phyloP scores from a whole-genome alignment of 2,329 filamentous ascomycete species.

The Calonectria honghensis region DNA sequence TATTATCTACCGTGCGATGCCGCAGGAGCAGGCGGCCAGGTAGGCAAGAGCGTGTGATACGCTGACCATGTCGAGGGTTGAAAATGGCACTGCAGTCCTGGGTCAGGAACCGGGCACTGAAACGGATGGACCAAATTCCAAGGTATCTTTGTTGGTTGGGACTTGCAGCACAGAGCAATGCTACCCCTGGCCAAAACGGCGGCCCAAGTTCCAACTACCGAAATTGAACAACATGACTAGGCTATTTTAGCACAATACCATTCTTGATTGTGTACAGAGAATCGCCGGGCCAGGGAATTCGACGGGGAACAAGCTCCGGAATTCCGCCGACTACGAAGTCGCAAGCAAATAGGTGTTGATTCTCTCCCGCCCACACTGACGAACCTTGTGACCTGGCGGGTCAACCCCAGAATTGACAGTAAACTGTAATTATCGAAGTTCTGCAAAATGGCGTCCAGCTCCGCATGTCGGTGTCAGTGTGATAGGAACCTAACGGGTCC shows the following conservation, averaged over 20 bases:
- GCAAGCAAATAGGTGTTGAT: conserved; percentile 7
- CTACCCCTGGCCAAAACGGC: background rate
- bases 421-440: conserved; percentile 18
- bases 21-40: background rate
- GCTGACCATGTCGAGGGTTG: background rate
- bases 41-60: background rate
- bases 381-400: conserved; percentile 10
- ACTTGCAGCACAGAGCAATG: background rate
- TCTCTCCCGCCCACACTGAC: background rate
- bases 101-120: background rate
- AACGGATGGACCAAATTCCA: background rate
- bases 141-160: background rate
- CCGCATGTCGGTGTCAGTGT: background rate
- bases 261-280: background rate
- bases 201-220: conserved; percentile 7
- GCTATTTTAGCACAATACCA: conserved; percentile 2
- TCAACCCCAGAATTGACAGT: conserved; percentile 15
- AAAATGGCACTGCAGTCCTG: background rate
- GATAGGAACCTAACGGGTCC: conserved; percentile 20
- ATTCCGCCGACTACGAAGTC: conserved; percentile 10
- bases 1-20: background rate
- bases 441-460: conserved; percentile 4
- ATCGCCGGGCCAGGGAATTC: background rate
- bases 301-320: conserved; percentile 3
- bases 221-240: conserved; percentile 15